These are phyloP conservation scores for Umbelopsis vinacea DNA, from an alignment of 192 early-diverging fungal species.

Conservation along the genomic window DNA sequence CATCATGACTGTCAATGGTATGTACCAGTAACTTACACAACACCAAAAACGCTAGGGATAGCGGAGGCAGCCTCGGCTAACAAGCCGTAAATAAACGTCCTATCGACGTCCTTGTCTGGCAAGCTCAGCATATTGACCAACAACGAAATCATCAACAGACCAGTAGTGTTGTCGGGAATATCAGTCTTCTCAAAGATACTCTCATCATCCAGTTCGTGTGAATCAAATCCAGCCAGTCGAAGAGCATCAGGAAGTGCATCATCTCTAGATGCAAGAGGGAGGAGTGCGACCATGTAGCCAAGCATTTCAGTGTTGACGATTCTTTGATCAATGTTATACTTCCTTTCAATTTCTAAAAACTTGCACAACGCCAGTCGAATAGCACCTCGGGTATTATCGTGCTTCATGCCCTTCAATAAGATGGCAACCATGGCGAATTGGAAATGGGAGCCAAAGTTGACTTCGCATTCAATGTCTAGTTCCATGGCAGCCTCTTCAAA, in stretches of 20 bases:
- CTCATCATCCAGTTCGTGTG: slow-evolving; percentile 53
- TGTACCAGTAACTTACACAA: slow-evolving; percentile 62
- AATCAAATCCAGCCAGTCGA: slow-evolving; percentile 54
- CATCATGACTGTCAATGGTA: slow-evolving; percentile 3
- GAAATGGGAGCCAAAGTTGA: slow-evolving; percentile 85
- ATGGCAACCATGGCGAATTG: slow-evolving; percentile 79
- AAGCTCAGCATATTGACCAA: slow-evolving; percentile 70
- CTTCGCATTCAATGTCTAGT: slow-evolving; percentile 70
- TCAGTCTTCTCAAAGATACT: slow-evolving; percentile 62
- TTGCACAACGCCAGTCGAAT: slow-evolving; percentile 69
- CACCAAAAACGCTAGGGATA: slow-evolving; percentile 68
- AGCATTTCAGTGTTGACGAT: slow-evolving; percentile 54
- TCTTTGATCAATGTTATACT: slow-evolving; percentile 42
- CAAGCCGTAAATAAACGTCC: slow-evolving; percentile 72
- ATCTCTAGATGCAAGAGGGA: slow-evolving; percentile 75
- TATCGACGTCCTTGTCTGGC: slow-evolving; percentile 71
- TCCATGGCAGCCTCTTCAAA: slow-evolving; percentile 69
- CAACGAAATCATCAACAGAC: slow-evolving; percentile 61
- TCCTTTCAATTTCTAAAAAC: slow-evolving; percentile 73
- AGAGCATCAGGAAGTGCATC: slow-evolving; percentile 62
- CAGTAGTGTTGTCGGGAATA: slow-evolving; percentile 64
- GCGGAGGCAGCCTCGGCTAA: slow-evolving; percentile 69
- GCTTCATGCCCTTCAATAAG: slow-evolving; percentile 81
- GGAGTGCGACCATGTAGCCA: slow-evolving; percentile 78
- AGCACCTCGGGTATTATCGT: slow-evolving; percentile 68